These are phyloP conservation scores for Sphaerulina vaccinii DNA, from an alignment of 2,329 filamentous ascomycete genomes.

Conservation along the genomic window DNA sequence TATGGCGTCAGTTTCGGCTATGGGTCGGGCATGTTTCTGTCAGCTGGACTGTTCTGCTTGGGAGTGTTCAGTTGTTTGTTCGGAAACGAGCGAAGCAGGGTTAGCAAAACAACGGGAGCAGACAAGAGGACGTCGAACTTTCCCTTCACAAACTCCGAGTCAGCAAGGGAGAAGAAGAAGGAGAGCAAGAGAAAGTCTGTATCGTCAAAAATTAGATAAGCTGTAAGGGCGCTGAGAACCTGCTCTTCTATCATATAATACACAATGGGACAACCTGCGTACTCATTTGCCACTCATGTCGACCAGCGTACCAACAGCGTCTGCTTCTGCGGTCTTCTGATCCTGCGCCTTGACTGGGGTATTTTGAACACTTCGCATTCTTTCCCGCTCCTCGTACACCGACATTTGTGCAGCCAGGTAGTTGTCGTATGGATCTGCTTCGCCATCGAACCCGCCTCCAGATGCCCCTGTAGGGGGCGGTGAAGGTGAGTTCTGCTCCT, in stretches of 20 bases:
- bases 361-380: slow-evolving; percentile 26
- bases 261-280: background rate
- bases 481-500: slow-evolving; percentile 23
- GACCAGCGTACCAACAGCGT: slow-evolving; percentile 31
- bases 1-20: slow-evolving; percentile 54
- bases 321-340: slow-evolving; percentile 24
- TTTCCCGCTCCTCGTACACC: slow-evolving; percentile 31
- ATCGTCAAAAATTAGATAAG: slow-evolving; percentile 22
- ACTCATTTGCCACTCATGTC: slow-evolving; percentile 21
- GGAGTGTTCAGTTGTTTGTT: slow-evolving; percentile 66
- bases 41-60: slow-evolving; percentile 46
- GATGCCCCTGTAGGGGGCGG: slow-evolving; percentile 33
- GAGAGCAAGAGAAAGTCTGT: slow-evolving; percentile 31
- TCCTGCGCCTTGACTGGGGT: slow-evolving; percentile 28
- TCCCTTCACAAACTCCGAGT: slow-evolving; percentile 59
- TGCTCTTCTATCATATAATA: slow-evolving; percentile 3
- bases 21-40: slow-evolving; percentile 59
- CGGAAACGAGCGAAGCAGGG: slow-evolving; percentile 53
- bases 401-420: slow-evolving; percentile 33
- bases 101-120: slow-evolving; percentile 62
- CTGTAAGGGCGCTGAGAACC: background rate
- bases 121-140: slow-evolving; percentile 67
- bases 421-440: slow-evolving; percentile 38
- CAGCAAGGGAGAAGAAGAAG: slow-evolving; percentile 35
- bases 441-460: slow-evolving; percentile 36